Conservation (phyloP, 1,284 basidiomycete species). For the Ganoderma leucocontextum region DNA sequence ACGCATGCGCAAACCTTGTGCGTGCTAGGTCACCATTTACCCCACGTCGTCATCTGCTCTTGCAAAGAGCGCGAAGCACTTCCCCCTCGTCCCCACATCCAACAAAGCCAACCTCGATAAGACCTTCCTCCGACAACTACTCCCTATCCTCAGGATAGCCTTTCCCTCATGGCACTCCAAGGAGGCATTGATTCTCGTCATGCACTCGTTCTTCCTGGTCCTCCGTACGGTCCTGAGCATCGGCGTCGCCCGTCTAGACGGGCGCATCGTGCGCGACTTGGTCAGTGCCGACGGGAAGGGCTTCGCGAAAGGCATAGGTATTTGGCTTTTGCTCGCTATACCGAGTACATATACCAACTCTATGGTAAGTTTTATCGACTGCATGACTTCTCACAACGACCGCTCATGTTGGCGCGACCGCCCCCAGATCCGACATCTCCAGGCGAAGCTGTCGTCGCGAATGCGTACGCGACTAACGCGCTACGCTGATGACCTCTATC, state of each 20-base stretch:
- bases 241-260: conserved; percentile 90
- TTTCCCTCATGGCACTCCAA: conserved; percentile 79
- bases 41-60: conserved; percentile 56
- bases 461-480: conserved; percentile 90
- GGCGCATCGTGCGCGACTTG: conserved; percentile 88
- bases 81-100: conserved; percentile 58
- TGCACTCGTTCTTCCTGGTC: conserved; percentile 91
- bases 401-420: neutral
- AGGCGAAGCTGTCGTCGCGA: conserved; percentile 88
- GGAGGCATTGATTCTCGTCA: conserved; percentile 79
- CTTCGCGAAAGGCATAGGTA: conserved; percentile 83
- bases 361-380: conserved; percentile 64
- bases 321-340: conserved; percentile 92
- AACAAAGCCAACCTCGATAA: conserved; percentile 80
- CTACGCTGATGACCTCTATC: conserved; percentile 93
- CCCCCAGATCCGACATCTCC: conserved; percentile 84
- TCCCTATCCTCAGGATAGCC: conserved; percentile 79
- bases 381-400: neutral
- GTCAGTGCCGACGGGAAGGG: conserved; percentile 89
- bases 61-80: conserved; percentile 55
- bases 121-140: conserved; percentile 82
- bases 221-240: conserved; percentile 89
- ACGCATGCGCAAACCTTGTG: neutral
- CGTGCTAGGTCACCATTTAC: conserved; percentile 21
- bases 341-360: conserved; percentile 97